Percentiles rank a stretch among this genome's conserved stretches.
These are phyloP conservation scores for Penicillium flavigenum DNA, from an alignment of 495 filamentous ascomycete genomes.

Conservation along the genomic window DNA sequence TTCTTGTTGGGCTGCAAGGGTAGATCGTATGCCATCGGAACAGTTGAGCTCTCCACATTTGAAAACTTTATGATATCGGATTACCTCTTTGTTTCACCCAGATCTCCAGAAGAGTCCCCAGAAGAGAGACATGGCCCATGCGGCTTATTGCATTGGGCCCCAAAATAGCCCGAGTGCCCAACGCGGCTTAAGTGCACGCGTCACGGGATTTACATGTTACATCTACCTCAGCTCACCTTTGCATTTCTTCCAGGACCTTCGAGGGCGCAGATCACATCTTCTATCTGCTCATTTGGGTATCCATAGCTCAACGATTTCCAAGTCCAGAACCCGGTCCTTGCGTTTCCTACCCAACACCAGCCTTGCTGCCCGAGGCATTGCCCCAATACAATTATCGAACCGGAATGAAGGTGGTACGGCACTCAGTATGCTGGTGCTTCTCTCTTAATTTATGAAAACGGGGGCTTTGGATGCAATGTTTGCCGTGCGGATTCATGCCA, in stretches of 20 bases:
- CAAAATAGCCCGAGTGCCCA: conserved; percentile 13
- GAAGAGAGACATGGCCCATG: conserved; percentile 23
- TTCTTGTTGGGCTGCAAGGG: conserved; percentile 28
- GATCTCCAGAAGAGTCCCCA: conserved; percentile 8
- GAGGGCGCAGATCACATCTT: conserved; percentile 23
- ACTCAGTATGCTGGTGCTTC: conserved; percentile 2
- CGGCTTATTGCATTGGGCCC: conserved; percentile 26
- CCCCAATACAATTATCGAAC: conserved; percentile 14
- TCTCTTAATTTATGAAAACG: conserved; percentile 19
- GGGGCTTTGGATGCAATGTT: conserved; percentile 19
- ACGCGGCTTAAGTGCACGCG: background rate
- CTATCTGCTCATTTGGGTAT: conserved; percentile 16
- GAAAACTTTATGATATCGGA: background rate
- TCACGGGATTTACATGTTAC: conserved; percentile 24
- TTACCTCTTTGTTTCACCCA: conserved; percentile 1
- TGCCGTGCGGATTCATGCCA: conserved; percentile 9
- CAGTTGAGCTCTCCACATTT: conserved; percentile 14
- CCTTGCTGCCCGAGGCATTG: conserved; percentile 40
- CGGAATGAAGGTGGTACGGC: conserved; percentile 17
- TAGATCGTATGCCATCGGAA: conserved; percentile 2
- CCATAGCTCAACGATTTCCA: conserved; percentile 16
- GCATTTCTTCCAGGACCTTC: conserved; percentile 11
- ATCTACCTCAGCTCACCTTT: conserved; percentile 24
- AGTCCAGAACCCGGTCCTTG: conserved; percentile 19
- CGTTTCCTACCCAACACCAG: conserved; percentile 33